Evolutionary conservation across 139 green algal genomes (phyloP), one percentile per base, ranked within the genome.

Genomic region (Coelastrella sp.): DNA sequence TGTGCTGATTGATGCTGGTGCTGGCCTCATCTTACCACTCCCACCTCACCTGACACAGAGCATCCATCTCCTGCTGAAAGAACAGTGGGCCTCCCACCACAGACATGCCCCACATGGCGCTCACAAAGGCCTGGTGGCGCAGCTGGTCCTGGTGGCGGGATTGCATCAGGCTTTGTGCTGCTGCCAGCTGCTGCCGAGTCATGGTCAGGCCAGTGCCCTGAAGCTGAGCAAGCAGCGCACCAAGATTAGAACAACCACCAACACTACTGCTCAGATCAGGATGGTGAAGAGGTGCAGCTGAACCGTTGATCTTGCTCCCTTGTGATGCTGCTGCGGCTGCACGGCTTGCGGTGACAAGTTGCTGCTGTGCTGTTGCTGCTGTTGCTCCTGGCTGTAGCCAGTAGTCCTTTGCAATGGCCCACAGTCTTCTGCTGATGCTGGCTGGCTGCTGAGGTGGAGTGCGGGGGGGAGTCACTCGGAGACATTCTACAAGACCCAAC

Each of bases 41-140:
- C 66, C 34, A 11, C 9, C 66, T 38, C 34, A 74, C 66, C 51
- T 74, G 40, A n/a, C 86, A 43, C 2, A 88, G 62, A 30, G 85
- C 88, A 17, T 92, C 88, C 69, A 86, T 80, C 50, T 92, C 88
- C 1, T 15, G 57, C 37, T 30, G 0, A 30, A 89, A 92, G 79
- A 87, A 88, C 25, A 79, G 43, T 8, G 82, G 51, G 0, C 88
- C 88, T 8, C 88, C 88, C 25, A 89, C 50, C 27, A 63, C 53
- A 3, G 77, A 59, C 57, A 89, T 45, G 43, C 40, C 77, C 85
- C 85, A 89, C 64, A 89, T 41, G 17, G 67, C 85, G 15, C 6
- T 40, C 40, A 83, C 68, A 45, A 85, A 86, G 4, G 85, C 77
- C 68, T 53, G 19, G 9, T 35, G 32, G 37, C 72, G 30, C 40